Evolutionary conservation across 1,284 basidiomycete genomes (phyloP), one percentile per base, ranked within the genome.

Genomic region (Cystobasidiaceae sp.): DNA sequence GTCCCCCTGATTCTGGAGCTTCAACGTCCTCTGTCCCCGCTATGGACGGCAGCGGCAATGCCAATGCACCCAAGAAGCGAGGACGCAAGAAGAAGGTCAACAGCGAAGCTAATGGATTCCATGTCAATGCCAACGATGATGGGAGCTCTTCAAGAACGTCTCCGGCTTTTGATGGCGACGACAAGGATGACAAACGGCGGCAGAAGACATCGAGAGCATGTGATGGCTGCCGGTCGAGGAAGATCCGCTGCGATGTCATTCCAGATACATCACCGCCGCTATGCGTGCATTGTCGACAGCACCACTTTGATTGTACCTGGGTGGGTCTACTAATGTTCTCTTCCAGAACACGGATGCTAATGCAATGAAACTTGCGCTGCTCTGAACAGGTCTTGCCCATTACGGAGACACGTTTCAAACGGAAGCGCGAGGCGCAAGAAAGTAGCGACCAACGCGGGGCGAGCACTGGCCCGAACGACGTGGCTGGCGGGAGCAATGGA

Each of bases 331-430:
- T 21, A 3, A 21, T n/a, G 39, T 28, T 34, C n/a, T n/a, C n/a
- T n/a, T n/a, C n/a, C n/a, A n/a, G n/a, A n/a, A n/a, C n/a, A n/a
- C n/a, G n/a, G n/a, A n/a, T n/a, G n/a, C n/a, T n/a, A n/a, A n/a
- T n/a, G n/a, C n/a, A n/a, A n/a, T n/a, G n/a, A n/a, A n/a, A n/a
- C n/a, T n/a, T n/a, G n/a, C n/a, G n/a, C n/a, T n/a, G n/a, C n/a
- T n/a, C n/a, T n/a, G n/a, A 5, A 19, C 55, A 71, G 72, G 96
- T 96, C 81, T 83, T 97, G 21, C 94, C 94, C 54, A 97, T 98
- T 73, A 92, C 93, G 19, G 94, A 97, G 77, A 98, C 93, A 0
- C 85, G 93, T 13, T 97, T 97, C 83, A 97, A 97, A 81, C 94
- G 94, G 81, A 90, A 92, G 79, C 87, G 88, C 72, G 69, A 83